Percentiles rank a stretch among this genome's conserved stretches.
Evolutionary conservation across 306 rosid genomes (phyloP).

Genomic region (Cicer chorassanicum): DNA sequence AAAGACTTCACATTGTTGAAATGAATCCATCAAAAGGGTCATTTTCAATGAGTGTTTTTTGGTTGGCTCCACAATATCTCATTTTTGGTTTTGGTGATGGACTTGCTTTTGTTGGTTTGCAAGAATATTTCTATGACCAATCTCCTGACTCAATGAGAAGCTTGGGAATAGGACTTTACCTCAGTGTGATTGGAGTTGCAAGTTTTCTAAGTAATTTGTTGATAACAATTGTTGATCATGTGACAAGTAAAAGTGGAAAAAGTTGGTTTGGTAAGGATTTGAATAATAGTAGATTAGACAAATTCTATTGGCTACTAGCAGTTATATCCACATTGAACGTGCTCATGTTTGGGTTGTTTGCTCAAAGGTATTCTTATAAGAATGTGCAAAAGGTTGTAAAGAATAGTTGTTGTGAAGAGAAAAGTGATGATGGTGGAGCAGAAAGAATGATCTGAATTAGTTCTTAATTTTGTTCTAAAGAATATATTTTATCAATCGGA

Average conservation of each 20-base stretch:
- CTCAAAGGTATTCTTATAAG: constrained; percentile 72
- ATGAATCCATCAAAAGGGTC: constrained; percentile 10
- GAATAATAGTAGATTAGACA: constrained; percentile 72
- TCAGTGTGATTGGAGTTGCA: constrained; percentile 53
- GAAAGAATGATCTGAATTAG: constrained; percentile 50
- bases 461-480: not conserved
- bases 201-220: constrained; percentile 65
- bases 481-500: no score
- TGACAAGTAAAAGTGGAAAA: constrained; percentile 51
- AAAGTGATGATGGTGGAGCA: constrained; percentile 35
- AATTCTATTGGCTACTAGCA: constrained; percentile 23
- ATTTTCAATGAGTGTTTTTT: no score
- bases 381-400: constrained; percentile 71
- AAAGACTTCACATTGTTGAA: constrained; percentile 53
- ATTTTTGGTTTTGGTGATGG: no score
- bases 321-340: constrained; percentile 49
- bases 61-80: no score
- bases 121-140: constrained; percentile 85
- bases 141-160: constrained; percentile 92
- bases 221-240: constrained; percentile 61
- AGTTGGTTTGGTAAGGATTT: constrained; percentile 81
- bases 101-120: constrained; percentile 12
- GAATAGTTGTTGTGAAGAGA: constrained; percentile 58
- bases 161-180: constrained; percentile 58
- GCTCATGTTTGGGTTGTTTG: constrained; percentile 60